phyloP scores from a whole-genome alignment of 306 rosid genomes.

The Hylodesmum podocarpum region DNA sequence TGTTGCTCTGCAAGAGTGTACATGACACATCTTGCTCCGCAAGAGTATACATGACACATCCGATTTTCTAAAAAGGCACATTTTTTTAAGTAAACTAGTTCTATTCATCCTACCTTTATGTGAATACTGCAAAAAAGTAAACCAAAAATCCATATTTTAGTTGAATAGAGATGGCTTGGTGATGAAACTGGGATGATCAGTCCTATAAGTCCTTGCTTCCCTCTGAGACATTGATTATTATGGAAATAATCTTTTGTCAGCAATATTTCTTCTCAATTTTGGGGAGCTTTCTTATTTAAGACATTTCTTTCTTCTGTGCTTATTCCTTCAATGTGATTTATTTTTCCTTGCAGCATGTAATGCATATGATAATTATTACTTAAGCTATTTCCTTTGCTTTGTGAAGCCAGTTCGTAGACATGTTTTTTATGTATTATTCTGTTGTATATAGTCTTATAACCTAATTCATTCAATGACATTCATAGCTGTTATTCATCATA shows the following conservation, averaged over 20 bases:
- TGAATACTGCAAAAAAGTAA: background rate
- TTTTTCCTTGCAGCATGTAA: background rate
- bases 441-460: conserved; percentile 2
- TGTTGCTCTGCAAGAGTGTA: background rate
- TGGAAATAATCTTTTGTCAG: background rate
- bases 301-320: background rate
- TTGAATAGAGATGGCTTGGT: background rate
- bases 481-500: conserved; percentile 40
- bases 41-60: background rate
- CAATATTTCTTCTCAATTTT: background rate
- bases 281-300: background rate
- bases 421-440: conserved; percentile 10
- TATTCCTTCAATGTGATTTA: background rate
- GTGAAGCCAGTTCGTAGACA: conserved; percentile 6
- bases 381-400: background rate
- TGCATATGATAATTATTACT: background rate
- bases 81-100: background rate
- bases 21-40: background rate
- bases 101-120: background rate
- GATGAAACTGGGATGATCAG: background rate
- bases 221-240: background rate
- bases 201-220: background rate
- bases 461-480: conserved; percentile 26
- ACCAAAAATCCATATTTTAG: background rate
- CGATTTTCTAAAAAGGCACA: background rate